phyloP scores from a whole-genome alignment of 2,329 filamentous ascomycete species.

The Thielaviopsis punctulata region DNA sequence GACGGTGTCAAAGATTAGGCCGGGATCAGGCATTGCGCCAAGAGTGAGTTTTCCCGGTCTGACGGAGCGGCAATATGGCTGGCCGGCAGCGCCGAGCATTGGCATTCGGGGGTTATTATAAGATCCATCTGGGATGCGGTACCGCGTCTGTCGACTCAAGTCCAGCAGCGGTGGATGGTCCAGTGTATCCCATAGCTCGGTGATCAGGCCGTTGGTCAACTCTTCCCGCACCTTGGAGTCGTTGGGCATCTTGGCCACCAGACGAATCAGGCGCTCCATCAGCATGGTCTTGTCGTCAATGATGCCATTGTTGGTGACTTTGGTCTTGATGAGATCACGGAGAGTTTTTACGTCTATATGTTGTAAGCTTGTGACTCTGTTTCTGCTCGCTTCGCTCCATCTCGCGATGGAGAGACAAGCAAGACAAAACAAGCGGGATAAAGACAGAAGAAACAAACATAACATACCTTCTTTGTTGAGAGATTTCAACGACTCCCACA shows the following conservation, averaged over 20 bases:
- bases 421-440: background rate
- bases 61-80: constrained; percentile 48
- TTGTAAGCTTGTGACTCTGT: constrained; percentile 9
- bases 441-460: too few species aligned
- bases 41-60: constrained; percentile 40
- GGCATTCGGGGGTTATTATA: constrained; percentile 54
- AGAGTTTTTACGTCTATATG: constrained; percentile 44
- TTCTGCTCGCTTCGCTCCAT: background rate
- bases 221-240: constrained; percentile 42
- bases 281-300: constrained; percentile 62
- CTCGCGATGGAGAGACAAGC: background rate
- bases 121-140: constrained; percentile 52
- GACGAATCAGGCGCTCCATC: constrained; percentile 56
- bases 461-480: constrained; percentile 29
- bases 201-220: constrained; percentile 50
- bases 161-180: constrained; percentile 56
- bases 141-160: constrained; percentile 43
- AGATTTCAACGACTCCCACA: constrained; percentile 39
- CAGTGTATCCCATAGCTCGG: constrained; percentile 52
- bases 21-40: constrained; percentile 50
- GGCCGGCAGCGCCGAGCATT: constrained; percentile 47
- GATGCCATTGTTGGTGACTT: constrained; percentile 44
- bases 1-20: constrained; percentile 42
- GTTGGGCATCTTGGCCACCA: constrained; percentile 47
- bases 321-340: constrained; percentile 39